Percentiles rank a stretch among this genome's conserved stretches.
These are phyloP conservation scores for Globisporangium lucens DNA, from an alignment of 352 stramenopile species.

Conservation along the genomic window DNA sequence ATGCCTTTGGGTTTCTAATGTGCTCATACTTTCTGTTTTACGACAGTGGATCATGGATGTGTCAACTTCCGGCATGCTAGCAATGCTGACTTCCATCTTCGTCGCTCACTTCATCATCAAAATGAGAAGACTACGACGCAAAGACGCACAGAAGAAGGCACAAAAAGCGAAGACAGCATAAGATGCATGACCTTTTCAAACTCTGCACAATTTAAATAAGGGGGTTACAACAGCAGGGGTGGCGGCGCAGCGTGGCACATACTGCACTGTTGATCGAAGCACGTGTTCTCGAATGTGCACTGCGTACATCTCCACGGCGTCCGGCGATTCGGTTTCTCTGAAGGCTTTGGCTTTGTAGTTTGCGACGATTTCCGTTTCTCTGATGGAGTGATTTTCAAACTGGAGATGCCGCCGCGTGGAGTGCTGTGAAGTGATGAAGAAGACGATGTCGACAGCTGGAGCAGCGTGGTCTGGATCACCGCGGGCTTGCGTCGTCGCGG, in stretches of 20 bases:
- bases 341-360: neutral
- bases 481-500: conserved; percentile 21
- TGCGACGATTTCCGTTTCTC: conserved; percentile 4
- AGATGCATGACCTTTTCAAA: conserved; percentile 10
- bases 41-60: conserved; percentile 26
- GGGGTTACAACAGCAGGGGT: conserved; percentile 18
- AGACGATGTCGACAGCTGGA: conserved; percentile 22
- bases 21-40: neutral
- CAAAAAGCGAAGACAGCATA: conserved; percentile 8
- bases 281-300: conserved; percentile 77
- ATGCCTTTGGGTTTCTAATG: neutral
- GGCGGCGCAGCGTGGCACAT: conserved; percentile 48
- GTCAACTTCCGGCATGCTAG: conserved; percentile 11
- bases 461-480: conserved; percentile 40
- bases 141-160: neutral
- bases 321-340: conserved; percentile 14
- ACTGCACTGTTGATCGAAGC: conserved; percentile 63
- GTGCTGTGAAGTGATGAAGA: conserved; percentile 11
- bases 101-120: conserved; percentile 13
- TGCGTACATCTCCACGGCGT: conserved; percentile 49
- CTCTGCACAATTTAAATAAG: conserved; percentile 10
- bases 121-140: neutral
- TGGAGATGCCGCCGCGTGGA: neutral
- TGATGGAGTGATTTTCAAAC: conserved; percentile 1
- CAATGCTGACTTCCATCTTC: conserved; percentile 14